A percentile compares a stretch with the other conserved stretches of the same genome.
These are phyloP conservation scores for Mycosphaerella sp. DNA, from an alignment of 2,329 filamentous ascomycete genomes.

Conservation along the genomic window DNA sequence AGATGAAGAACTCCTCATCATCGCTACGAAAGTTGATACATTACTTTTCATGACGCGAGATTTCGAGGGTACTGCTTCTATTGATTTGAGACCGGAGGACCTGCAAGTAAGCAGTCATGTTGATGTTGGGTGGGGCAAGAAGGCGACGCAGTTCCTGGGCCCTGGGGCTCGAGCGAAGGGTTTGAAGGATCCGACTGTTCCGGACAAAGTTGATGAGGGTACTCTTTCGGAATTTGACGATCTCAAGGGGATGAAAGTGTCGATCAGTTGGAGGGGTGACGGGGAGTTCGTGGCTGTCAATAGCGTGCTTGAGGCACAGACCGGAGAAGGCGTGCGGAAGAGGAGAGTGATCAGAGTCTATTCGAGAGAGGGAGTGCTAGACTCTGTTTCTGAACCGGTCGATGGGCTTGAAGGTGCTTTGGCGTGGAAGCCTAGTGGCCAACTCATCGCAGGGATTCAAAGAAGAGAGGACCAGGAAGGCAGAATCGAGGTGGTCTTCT, in stretches of 20 bases:
- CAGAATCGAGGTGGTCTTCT: constrained; percentile 74
- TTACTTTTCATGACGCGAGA: constrained; percentile 87
- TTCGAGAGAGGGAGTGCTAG: constrained; percentile 79
- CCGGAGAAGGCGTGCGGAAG: constrained; percentile 24
- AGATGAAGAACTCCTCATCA: constrained; percentile 81
- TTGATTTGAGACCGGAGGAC: constrained; percentile 68
- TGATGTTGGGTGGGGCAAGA: constrained; percentile 96
- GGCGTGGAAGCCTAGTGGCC: constrained; percentile 88
- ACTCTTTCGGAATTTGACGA: constrained; percentile 69
- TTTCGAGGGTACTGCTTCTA: constrained; percentile 76
- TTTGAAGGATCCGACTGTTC: constrained; percentile 86
- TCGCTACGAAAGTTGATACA: constrained; percentile 72
- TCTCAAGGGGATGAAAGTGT: constrained; percentile 44
- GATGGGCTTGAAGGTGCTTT: constrained; percentile 81
- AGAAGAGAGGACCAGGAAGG: constrained; percentile 51
- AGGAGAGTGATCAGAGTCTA: constrained; percentile 84
- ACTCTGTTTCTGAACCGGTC: constrained; percentile 91
- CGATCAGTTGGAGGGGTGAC: constrained; percentile 90
- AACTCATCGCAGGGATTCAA: constrained; percentile 82
- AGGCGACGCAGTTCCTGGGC: constrained; percentile 95
- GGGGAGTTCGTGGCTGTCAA: constrained; percentile 87
- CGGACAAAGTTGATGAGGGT: constrained; percentile 84
- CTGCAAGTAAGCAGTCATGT: constrained; percentile 80
- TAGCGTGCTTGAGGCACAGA: constrained; percentile 60
- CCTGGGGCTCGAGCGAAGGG: constrained; percentile 60